Base-by-base conservation (phyloP, 139 green algal genomes). In the Chlamydomonas asymmetrica region DNA sequence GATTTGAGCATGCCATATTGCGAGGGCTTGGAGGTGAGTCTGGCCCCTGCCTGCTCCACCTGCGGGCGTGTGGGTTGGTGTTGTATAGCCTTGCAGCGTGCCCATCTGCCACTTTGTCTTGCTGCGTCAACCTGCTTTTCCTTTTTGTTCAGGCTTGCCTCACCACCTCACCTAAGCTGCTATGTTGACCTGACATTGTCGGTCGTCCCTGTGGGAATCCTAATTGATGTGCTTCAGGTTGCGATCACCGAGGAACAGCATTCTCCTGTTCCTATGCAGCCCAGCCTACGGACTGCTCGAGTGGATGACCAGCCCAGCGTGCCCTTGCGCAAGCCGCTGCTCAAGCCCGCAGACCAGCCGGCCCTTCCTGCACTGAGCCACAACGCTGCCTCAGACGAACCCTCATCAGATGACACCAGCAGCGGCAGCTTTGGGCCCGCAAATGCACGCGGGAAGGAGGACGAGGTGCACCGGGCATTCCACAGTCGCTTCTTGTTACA, bases 221-320 rank as follows among this genome's bases (percentile, higher is more conserved):
- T n/a, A n/a, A n/a, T 59, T 38, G 56, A 76, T 56, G 70, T 56
- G 6, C 31, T 76, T 35, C 56, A 76, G 32, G 60, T 76, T 25
- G 70, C 57, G 1, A 22, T 76, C 18, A 76, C 70, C 2, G 70
- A 76, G 70, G 70, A 76, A 38, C 50, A 27, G 4, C 22, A 40
- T 31, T n/a, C 39, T 25, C 34, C 63, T 6, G 39, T 38, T n/a
- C 25, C 39, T n/a, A 27, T 32, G 60, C 60, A 16, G 60, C 8
- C 40, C 1, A 38, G 29, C 32, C 16, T 27, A 31, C 52, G 23
- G 20, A 29, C 52, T 8, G 10, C 52, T 32, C 16, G 23, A 27
- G 37, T 35, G 13, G 37, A 74, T 27, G 68, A 75, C 54, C 38
- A 57, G 23, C 35, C 29, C 6, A 48, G 41, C 18, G 8, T 76